Evolutionary conservation across 257 asterid species (phyloP), one percentile per base, ranked within the genome.

Genomic region (Striga asiatica): DNA sequence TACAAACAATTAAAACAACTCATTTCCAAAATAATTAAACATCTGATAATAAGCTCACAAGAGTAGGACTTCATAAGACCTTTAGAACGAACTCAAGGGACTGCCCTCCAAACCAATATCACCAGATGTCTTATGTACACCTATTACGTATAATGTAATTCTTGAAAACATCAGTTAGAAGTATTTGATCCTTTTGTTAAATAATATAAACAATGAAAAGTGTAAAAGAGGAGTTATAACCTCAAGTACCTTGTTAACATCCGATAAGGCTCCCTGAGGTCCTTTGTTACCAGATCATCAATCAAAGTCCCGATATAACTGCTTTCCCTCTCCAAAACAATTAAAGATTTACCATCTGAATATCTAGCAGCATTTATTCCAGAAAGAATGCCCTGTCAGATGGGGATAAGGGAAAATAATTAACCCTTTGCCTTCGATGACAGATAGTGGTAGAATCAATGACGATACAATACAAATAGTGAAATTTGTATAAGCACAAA

Each of bases 211-310:
- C n/a, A n/a, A n/a, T n/a, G n/a, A n/a, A n/a, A n/a, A n/a, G n/a
- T n/a, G n/a, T 24, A 28, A 49, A 50, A 55, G 34, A 58, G 50
- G 50, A 54, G 27, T 4, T 29, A 23, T 8, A 48, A 31, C 12
- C 34, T 59, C 61, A 42, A 4, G 27, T 61, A 85, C 95, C 97
- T 86, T 49, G 97, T 89, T 54, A 89, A 61, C 96, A 89, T 81
- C 56, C 98, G 96, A 63, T 91, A 91, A 67, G 98, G 98, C 76
- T 91, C 98, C 63, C 98, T 85, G 28, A 91, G 96, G 73, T 91
- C 98, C 81, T 87, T 91, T n/a, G 95, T 91, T 39, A 80, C 96
- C 67, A 91, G 73, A 74, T 91, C 98, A 69, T 91, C 98, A 62
- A 91, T 87, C 79, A 91, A 76, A 42, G 98, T 91, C 58, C 98